Evolutionary conservation across 441 rosid genomes (phyloP).

Genomic region (Eutrema salsugineum): DNA sequence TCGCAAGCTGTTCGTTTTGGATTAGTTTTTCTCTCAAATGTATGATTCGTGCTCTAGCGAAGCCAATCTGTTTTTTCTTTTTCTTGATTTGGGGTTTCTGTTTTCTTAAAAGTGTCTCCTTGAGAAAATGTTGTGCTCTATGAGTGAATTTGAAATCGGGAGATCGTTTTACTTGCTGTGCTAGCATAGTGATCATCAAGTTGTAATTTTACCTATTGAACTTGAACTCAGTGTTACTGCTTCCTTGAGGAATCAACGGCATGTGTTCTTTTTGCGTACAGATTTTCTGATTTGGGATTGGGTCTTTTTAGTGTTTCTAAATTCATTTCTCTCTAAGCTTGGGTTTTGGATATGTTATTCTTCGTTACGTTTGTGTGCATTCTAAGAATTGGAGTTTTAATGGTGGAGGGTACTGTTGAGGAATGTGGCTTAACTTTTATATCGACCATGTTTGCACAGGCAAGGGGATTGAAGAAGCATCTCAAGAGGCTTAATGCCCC

Average conservation of each 20-base stretch:
- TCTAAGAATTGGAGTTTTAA: no score
- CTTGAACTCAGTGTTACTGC: neutral
- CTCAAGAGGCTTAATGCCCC: slow-evolving; percentile 52
- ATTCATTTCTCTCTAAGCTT: neutral
- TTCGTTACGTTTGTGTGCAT: neutral
- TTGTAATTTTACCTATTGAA: neutral
- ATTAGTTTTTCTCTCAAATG: neutral
- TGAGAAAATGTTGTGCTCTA: neutral
- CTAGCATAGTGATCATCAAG: neutral
- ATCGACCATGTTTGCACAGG: slow-evolving; percentile 28
- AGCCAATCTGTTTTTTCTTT: neutral
- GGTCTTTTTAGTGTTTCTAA: neutral
- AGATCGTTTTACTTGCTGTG: neutral
- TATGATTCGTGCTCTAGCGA: neutral
- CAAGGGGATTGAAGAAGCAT: slow-evolving; percentile 73
- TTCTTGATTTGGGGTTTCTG: neutral
- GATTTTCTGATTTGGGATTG: neutral
- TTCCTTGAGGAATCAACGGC: neutral
- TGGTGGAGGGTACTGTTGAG: neutral
- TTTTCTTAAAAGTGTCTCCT: neutral
- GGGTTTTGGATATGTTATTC: neutral
- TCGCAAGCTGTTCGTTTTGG: neutral
- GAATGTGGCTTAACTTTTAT: neutral
- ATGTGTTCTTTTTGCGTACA: no score
- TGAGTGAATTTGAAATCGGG: neutral